A percentile compares a stretch with the other conserved stretches of the same genome.
Evolutionary conservation across 208 protist species (phyloP).

Genomic region (Balamuthia mandrillaris): DNA sequence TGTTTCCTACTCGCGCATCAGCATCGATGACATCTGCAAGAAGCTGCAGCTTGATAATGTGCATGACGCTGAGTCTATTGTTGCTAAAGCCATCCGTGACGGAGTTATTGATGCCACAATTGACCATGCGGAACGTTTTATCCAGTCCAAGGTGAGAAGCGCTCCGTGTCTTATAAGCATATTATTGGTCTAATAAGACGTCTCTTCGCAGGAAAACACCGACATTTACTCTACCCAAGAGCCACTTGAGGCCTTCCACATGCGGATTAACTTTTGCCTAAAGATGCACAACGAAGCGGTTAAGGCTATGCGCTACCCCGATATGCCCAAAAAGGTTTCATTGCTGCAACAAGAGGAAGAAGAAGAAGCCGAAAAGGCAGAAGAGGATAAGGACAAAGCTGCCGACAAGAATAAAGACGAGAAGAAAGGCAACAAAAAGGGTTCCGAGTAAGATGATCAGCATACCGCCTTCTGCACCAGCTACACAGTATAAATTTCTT

Average conservation of each 20-base stretch:
- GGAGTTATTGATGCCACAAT: slow-evolving; percentile 94
- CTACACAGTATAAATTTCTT: no score
- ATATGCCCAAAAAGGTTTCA: no score
- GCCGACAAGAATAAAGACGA: no score
- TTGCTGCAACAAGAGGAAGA: no score
- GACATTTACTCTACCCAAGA: slow-evolving; percentile 94
- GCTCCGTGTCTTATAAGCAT: not conserved
- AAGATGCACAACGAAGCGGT: slow-evolving; percentile 87
- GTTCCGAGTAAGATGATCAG: no score
- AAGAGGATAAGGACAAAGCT: no score
- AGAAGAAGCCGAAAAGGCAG: no score
- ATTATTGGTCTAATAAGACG: not conserved
- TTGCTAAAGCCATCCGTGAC: slow-evolving; percentile 94
- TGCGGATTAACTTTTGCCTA: slow-evolving; percentile 91
- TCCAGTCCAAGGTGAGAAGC: slow-evolving; percentile 80
- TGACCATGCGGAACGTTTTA: slow-evolving; percentile 85
- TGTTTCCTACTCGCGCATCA: slow-evolving; percentile 94
- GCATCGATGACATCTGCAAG: slow-evolving; percentile 87
- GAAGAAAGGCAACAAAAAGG: no score
- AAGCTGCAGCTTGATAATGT: slow-evolving; percentile 91
- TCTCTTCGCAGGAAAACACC: slow-evolving; percentile 70
- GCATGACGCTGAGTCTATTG: slow-evolving; percentile 94
- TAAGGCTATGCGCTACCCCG: slow-evolving; percentile 28
- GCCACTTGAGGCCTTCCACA: slow-evolving; percentile 87
- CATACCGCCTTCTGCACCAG: no score